Conservation (phyloP, 1,139 yeast species). For the Kazachstania sp. region DNA sequence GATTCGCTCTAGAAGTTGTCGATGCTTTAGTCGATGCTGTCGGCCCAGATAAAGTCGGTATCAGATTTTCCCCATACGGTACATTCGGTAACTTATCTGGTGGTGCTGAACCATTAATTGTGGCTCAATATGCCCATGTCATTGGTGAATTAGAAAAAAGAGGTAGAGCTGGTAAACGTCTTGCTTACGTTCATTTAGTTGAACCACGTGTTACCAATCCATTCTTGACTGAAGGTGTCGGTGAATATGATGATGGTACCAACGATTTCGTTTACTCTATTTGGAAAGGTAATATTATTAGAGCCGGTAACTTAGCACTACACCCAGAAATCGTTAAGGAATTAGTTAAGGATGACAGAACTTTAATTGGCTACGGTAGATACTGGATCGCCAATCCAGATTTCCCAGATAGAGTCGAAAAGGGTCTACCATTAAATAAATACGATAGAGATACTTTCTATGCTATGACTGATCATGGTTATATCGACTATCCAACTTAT, state of each 20-base stretch:
- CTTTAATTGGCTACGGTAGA: constrained; percentile 40
- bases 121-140: constrained; percentile 33
- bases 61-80: constrained; percentile 44
- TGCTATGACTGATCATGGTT: constrained; percentile 24
- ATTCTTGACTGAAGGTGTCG: constrained; percentile 21
- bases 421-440: constrained; percentile 36
- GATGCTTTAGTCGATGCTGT: constrained; percentile 35
- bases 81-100: constrained; percentile 34
- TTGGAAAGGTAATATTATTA: constrained; percentile 42
- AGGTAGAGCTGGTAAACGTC: constrained; percentile 18
- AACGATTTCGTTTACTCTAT: constrained; percentile 35
- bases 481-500: constrained; percentile 28
- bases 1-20: constrained; percentile 47
- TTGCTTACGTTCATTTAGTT: constrained; percentile 39
- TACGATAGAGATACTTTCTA: constrained; percentile 36
- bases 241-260: constrained; percentile 20
- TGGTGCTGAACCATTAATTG: constrained; percentile 24
- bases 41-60: constrained; percentile 3
- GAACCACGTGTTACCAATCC: constrained; percentile 32
- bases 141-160: constrained; percentile 25
- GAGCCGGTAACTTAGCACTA: constrained; percentile 39
- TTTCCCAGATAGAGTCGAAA: constrained; percentile 37
- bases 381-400: constrained; percentile 46
- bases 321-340: constrained; percentile 20
- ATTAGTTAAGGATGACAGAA: constrained; percentile 32